phyloP scores from a whole-genome alignment of 148 eudicot genomes.

The Cornus kousa region DNA sequence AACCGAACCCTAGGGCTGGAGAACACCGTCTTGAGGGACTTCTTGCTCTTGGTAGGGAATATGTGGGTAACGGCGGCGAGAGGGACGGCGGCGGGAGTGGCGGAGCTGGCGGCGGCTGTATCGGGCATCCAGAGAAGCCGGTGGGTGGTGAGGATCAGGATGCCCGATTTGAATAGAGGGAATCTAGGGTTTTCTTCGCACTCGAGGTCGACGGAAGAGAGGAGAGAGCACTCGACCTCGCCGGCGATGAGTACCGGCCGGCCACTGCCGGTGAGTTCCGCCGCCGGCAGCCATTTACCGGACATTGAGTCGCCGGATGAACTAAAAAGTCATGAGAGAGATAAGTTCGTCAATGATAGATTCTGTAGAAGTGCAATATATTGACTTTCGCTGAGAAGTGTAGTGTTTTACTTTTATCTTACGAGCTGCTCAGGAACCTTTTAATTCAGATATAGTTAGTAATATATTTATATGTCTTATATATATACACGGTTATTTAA shows the following conservation, averaged over 20 bases:
- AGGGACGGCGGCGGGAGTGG: conserved; percentile 35
- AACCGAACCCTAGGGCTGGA: conserved; percentile 61
- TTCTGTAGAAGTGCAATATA: too few relatives aligned
- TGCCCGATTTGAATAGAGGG: conserved; percentile 47
- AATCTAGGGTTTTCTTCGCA: conserved; percentile 47
- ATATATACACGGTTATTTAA: too few relatives aligned
- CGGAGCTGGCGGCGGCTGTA: conserved; percentile 19
- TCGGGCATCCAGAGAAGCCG: conserved; percentile 68
- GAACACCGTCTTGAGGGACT: conserved; percentile 70
- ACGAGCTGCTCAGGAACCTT: too few relatives aligned
- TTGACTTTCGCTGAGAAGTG: not conserved
- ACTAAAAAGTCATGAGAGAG: not conserved
- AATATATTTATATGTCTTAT: too few relatives aligned
- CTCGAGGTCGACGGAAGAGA: conserved; percentile 64
- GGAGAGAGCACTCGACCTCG: conserved; percentile 64
- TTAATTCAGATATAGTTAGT: too few relatives aligned
- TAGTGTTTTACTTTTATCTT: too few relatives aligned
- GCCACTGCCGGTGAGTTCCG: conserved; percentile 55
- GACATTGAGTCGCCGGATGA: conserved; percentile 24
- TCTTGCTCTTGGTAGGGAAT: conserved; percentile 59
- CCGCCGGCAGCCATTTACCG: conserved; percentile 56
- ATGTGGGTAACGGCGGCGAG: conserved; percentile 59
- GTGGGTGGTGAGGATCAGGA: conserved; percentile 72
- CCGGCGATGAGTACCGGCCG: conserved; percentile 53
- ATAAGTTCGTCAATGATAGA: not conserved